These are phyloP conservation scores for Sarocladium strictum DNA, from an alignment of 2,329 filamentous ascomycete species.

Conservation along the genomic window DNA sequence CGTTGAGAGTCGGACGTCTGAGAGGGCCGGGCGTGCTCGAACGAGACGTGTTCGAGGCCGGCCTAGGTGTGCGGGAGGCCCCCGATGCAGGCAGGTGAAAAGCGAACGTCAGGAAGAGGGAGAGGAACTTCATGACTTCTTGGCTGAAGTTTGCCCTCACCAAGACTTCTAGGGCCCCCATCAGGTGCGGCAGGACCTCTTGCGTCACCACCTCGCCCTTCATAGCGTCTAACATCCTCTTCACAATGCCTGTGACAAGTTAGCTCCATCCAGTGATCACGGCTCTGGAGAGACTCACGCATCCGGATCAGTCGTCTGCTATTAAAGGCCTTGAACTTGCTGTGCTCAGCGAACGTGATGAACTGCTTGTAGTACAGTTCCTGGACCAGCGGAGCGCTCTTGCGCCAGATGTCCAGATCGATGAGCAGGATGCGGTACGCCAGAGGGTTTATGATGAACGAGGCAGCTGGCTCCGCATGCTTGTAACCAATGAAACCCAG, in stretches of 20 bases:
- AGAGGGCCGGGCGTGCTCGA: conserved; percentile 34
- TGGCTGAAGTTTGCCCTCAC: conserved; percentile 76
- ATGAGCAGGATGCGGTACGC: conserved; percentile 89
- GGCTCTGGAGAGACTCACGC: conserved; percentile 53
- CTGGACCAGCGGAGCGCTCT: conserved; percentile 69
- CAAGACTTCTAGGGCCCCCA: conserved; percentile 72
- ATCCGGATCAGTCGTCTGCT: conserved; percentile 80
- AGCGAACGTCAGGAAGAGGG: conserved; percentile 89
- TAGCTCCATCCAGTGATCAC: not conserved
- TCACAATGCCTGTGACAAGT: conserved; percentile 67
- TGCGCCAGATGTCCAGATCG: conserved; percentile 89
- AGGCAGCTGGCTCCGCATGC: conserved; percentile 70
- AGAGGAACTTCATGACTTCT: conserved; percentile 78
- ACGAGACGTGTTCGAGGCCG: conserved; percentile 31
- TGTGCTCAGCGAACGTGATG: conserved; percentile 77
- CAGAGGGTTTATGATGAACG: conserved; percentile 91
- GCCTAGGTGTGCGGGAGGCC: conserved; percentile 45
- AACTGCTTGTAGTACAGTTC: conserved; percentile 93
- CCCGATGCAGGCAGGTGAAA: conserved; percentile 57
- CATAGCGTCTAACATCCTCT: conserved; percentile 80
- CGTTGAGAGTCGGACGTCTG: conserved; percentile 32
- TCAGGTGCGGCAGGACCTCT: conserved; percentile 68
- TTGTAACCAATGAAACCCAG: conserved; percentile 88
- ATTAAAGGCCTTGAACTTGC: conserved; percentile 91
- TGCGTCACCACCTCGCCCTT: conserved; percentile 75